Evolutionary conservation across 768 basidiomycete species (phyloP), one percentile per base, ranked within the genome.

Genomic region (Tricholoma furcatifolium): DNA sequence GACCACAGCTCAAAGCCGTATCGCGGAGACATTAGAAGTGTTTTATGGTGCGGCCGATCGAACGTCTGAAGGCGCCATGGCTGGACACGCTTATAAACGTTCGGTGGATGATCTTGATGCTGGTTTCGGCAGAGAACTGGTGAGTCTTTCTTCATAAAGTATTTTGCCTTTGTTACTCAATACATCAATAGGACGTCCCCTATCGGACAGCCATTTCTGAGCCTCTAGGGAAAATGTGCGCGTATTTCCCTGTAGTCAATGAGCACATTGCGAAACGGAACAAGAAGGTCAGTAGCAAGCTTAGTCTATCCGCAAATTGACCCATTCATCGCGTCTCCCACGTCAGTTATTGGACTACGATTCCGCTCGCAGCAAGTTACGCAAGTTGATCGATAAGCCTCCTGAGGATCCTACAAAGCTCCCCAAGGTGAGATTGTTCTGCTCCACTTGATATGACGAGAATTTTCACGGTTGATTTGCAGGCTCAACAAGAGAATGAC

Each of bases 401-500:
- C 84, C 87, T 51, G 95, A 98, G 64, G 97, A 98, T 68, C 81
- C 93, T 1, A 88, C 88, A 14, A 96, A 93, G 65, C 76, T 98
- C 2, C 93, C 94, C 27, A 87, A 81, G 70, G 55, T 34, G 10
- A 48, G 15, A 15, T 23, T 31, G 32, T 38, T 9, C 38, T 34
- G 27, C 9, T 46, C 17, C 32, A 17, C 45, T 51, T 39, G 35
- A 34, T n/a, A 27, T 52, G 15, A 35, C 21, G 12, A 27, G 11
- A 58, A 30, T 11, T 10, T 49, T 36, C 2, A 31, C 18, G 30
- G 6, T 32, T 9, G 11, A n/a, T 10, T 32, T 32, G 18, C 21
- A 93, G 92, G 88, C 95, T 0, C 94, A 99, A 74, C 89, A 93
- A 74, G 97, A 99, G 64, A 80, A 93, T 66, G 97, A 99, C 63